phyloP scores from a whole-genome alignment of 495 filamentous ascomycete species.

The Patellaria atrata region DNA sequence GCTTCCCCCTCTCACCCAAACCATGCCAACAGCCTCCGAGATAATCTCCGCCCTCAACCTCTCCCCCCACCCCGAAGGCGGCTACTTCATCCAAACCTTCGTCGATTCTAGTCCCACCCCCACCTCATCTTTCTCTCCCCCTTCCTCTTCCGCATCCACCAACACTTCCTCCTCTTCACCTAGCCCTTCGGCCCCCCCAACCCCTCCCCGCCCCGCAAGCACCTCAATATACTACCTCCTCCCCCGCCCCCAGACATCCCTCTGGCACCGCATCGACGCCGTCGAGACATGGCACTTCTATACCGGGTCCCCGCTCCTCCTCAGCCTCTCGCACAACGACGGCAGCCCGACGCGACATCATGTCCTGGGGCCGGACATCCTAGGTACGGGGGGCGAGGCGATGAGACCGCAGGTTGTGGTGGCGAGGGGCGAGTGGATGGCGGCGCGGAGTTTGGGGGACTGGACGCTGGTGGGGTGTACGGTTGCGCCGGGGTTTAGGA shows the following conservation, averaged over 20 bases:
- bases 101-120: no score
- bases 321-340: constrained; percentile 29
- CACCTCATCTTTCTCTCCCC: no score
- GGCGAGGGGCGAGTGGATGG: constrained; percentile 30
- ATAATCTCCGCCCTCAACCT: constrained; percentile 30
- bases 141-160: constrained; percentile 6
- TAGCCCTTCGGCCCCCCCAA: constrained; percentile 1
- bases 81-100: constrained; percentile 35
- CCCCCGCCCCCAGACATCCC: constrained; percentile 27
- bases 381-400: constrained; percentile 23
- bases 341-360: constrained; percentile 17
- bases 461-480: constrained; percentile 38
- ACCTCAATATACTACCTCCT: constrained; percentile 39
- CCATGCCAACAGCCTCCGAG: constrained; percentile 27
- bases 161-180: no score
- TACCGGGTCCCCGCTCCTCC: constrained; percentile 31
- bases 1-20: no score
- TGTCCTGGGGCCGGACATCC: constrained; percentile 29
- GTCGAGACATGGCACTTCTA: constrained; percentile 38
- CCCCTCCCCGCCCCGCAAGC: constrained; percentile 30
- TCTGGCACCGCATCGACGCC: constrained; percentile 36
- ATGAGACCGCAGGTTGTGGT: constrained; percentile 35
- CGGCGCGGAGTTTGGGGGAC: constrained; percentile 27
- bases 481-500: constrained; percentile 30
- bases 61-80: constrained; percentile 31